Base-by-base conservation (phyloP, 371 early-diverging fungal species). In the Amoeboaphelidium protococcarum region DNA sequence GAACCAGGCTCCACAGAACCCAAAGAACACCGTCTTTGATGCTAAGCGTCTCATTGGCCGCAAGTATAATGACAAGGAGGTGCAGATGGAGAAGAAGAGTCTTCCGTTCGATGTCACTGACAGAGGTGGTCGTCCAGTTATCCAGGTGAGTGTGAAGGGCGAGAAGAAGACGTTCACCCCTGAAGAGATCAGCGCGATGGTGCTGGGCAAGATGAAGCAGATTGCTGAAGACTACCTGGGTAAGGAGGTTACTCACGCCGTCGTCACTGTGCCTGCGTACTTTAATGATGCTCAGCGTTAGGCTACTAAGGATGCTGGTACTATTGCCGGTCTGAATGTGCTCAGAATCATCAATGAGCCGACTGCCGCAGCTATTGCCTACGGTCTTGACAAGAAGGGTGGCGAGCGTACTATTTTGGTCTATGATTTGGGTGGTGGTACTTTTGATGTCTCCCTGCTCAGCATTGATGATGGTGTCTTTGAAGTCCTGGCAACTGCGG, bases 351-450 rank as follows among this genome's bases (percentile, higher is more conserved):
- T 78, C 58, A 70, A 72, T 61, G 80, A 79, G 58, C 80, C 80
- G 41, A 74, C 76, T 23, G 77, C 77, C 46, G 80, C 80, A 31
- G 80, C 80, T 45, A 69, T 76, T 50, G 74, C 77, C 41, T 74
- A 77, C 60, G 77, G 72, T 26, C 58, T 73, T 23, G 71, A 68
- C 62, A 74, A 72, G 55, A 46, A 48, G 16, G 40, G 40, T 12
- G 24, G 42, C 23, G 83, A 82, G 52, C 66, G 69, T 56, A 76
- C 68, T 48, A 68, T 82, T 22, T 71, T 86, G 46, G 82, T 92
- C 43, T 87, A 77, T 56, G 94, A 92, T 67, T 67, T 88, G 54
- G 92, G 92, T 62, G 94, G 94, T 67, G 94, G 89, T 67, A 88
- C 89, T 41, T 80, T 87, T 59, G 89, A 92, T 70, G 79, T 92